Evolutionary conservation across 2,329 filamentous ascomycete species (phyloP).

Genomic region (Alternaria consortialis): DNA sequence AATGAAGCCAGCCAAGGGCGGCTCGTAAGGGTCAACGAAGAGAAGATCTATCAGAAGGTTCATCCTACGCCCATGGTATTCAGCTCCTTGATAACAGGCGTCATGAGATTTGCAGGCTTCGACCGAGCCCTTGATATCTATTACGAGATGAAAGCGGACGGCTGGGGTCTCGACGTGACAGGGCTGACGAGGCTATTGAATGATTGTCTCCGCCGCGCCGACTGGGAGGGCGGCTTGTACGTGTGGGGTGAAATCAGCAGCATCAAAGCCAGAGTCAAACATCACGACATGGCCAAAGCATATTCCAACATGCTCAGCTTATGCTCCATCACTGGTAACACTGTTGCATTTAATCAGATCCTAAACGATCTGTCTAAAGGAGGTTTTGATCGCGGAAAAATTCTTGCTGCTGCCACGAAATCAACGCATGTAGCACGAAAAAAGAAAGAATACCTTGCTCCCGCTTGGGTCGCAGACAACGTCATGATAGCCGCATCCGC

Average conservation of each 20-base stretch:
- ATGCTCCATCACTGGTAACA: conserved; percentile 44
- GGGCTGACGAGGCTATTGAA: conserved; percentile 52
- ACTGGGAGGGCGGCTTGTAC: conserved; percentile 47
- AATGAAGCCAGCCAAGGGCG: conserved; percentile 41
- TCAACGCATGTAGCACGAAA: conserved; percentile 24
- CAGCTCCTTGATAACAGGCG: conserved; percentile 52
- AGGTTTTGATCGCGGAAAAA: conserved; percentile 37
- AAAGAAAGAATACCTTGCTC: conserved; percentile 27
- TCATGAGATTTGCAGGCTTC: conserved; percentile 57
- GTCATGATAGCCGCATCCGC: conserved; percentile 43
- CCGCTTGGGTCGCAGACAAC: conserved; percentile 46
- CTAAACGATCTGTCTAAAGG: conserved; percentile 37
- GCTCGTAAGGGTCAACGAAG: conserved; percentile 33
- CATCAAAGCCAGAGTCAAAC: conserved; percentile 36
- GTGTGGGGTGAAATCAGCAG: conserved; percentile 56
- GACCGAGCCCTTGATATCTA: conserved; percentile 55
- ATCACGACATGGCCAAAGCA: conserved; percentile 35
- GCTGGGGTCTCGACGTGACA: conserved; percentile 56
- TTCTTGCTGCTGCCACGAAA: conserved; percentile 31
- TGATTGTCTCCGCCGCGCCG: conserved; percentile 52
- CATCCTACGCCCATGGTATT: conserved; percentile 57
- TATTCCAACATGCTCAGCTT: conserved; percentile 46
- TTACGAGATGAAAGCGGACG: conserved; percentile 54
- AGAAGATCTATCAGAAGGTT: conserved; percentile 55
- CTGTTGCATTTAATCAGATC: conserved; percentile 44